Percentiles rank a stretch among this genome's conserved stretches.
These are phyloP conservation scores for Colletotrichum falcatum DNA, from an alignment of 2,329 filamentous ascomycete genomes.

Conservation along the genomic window DNA sequence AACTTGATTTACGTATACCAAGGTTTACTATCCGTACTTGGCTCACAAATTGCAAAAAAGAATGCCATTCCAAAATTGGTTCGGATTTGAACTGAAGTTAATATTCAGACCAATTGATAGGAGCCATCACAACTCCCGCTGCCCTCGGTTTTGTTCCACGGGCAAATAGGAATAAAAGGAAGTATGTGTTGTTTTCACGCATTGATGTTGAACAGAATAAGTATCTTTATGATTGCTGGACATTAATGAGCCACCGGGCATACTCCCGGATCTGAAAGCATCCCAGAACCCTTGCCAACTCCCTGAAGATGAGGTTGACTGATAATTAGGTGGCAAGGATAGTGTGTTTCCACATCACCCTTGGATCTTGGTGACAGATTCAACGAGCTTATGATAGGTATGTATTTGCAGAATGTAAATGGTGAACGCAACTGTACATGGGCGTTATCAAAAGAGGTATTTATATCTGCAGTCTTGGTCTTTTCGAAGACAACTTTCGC, in stretches of 20 bases:
- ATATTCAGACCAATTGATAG: too few relatives aligned
- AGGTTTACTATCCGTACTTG: too few relatives aligned
- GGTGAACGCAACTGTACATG: background rate
- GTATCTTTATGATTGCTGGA: background rate
- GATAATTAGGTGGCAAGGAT: background rate
- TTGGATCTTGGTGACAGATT: background rate
- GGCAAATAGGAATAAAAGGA: background rate
- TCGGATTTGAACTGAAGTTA: too few relatives aligned
- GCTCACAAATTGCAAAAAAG: too few relatives aligned
- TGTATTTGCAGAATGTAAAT: background rate
- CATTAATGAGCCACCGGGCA: background rate
- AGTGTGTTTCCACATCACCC: too few relatives aligned
- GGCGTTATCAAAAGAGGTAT: too few relatives aligned
- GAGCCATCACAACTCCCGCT: too few relatives aligned
- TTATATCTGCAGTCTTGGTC: background rate
- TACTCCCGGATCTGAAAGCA: background rate
- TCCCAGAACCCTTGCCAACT: too few relatives aligned
- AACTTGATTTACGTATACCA: too few relatives aligned
- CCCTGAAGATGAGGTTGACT: fast-evolving
- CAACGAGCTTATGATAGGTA: background rate
- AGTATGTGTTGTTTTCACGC: too few relatives aligned
- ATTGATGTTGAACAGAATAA: background rate
- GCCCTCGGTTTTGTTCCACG: too few relatives aligned
- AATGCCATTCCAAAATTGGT: too few relatives aligned
- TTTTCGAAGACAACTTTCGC: background rate